A percentile compares a stretch with the other conserved stretches of the same genome.
phyloP scores from a whole-genome alignment of 371 early-diverging fungal species.

The Mortierella sp. region DNA sequence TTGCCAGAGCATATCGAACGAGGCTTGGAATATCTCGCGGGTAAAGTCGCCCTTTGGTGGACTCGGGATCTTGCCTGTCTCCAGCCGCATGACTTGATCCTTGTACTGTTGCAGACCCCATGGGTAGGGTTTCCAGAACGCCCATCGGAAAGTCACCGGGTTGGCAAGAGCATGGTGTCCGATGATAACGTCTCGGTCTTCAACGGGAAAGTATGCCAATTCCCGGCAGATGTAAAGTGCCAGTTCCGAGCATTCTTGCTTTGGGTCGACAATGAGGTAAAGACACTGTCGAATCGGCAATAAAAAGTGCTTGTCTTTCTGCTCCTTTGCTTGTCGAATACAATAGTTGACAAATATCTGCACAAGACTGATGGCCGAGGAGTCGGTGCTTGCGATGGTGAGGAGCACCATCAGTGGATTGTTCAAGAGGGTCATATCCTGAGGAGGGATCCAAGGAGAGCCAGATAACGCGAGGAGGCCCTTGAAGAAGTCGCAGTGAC shows the following conservation, averaged over 20 bases:
- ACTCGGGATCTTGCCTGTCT: not conserved
- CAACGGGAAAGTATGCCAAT: constrained; percentile 10
- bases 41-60: not conserved
- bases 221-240: not conserved
- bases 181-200: constrained; percentile 4
- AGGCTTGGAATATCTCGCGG: constrained; percentile 8
- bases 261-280: not conserved
- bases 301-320: not conserved
- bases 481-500: not conserved
- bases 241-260: not conserved
- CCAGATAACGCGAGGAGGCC: not conserved
- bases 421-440: not conserved
- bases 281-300: not conserved
- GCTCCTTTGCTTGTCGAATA: not conserved
- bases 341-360: constrained; percentile 23
- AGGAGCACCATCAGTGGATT: constrained; percentile 6
- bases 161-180: constrained; percentile 6
- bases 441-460: constrained; percentile 11
- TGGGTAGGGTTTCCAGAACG: not conserved
- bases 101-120: constrained; percentile 1
- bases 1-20: constrained; percentile 14
- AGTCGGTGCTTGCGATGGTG: not conserved
- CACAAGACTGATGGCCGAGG: not conserved
- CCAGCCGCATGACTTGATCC: constrained; percentile 12
- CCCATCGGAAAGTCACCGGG: not conserved